These are phyloP conservation scores for Jasminum sambac DNA, from an alignment of 257 asterid genomes.

Conservation along the genomic window DNA sequence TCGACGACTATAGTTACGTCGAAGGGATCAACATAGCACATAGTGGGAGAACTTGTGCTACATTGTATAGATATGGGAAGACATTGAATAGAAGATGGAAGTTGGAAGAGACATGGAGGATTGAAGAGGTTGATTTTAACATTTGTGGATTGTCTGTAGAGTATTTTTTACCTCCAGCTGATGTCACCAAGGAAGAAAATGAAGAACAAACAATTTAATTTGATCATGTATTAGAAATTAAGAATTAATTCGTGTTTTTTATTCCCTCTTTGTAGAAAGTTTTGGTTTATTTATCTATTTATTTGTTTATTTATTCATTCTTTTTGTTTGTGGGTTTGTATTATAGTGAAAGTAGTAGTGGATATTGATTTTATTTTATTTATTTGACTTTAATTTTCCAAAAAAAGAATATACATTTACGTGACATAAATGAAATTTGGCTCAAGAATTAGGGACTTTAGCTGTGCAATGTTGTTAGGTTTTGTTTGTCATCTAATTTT, in stretches of 20 bases:
- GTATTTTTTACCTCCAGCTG: slow-evolving; percentile 79
- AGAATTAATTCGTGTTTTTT: neutral
- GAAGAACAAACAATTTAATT: slow-evolving; percentile 35
- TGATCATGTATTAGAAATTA: neutral
- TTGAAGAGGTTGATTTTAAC: slow-evolving; percentile 88
- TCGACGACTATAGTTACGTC: slow-evolving; percentile 59
- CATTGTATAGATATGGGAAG: slow-evolving; percentile 72
- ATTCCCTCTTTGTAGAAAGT: neutral
- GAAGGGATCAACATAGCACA: slow-evolving; percentile 89
- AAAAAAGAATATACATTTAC: too few species aligned
- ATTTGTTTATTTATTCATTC: too few species aligned
- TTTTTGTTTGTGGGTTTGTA: too few species aligned
- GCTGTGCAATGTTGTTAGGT: too few species aligned
- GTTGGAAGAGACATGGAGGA: slow-evolving; percentile 82
- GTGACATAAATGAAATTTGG: too few species aligned
- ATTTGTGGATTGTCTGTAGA: slow-evolving; percentile 69
- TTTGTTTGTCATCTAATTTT: too few species aligned
- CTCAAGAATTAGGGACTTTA: too few species aligned
- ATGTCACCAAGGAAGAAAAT: slow-evolving; percentile 39
- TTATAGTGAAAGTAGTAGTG: too few species aligned
- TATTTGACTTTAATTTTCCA: too few species aligned
- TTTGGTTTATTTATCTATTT: neutral
- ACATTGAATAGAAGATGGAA: slow-evolving; percentile 56
- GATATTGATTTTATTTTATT: too few species aligned
- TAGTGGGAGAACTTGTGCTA: slow-evolving; percentile 60